Evolutionary conservation across 2,329 filamentous ascomycete genomes (phyloP).

Genomic region (Sporothrix euskadiensis): DNA sequence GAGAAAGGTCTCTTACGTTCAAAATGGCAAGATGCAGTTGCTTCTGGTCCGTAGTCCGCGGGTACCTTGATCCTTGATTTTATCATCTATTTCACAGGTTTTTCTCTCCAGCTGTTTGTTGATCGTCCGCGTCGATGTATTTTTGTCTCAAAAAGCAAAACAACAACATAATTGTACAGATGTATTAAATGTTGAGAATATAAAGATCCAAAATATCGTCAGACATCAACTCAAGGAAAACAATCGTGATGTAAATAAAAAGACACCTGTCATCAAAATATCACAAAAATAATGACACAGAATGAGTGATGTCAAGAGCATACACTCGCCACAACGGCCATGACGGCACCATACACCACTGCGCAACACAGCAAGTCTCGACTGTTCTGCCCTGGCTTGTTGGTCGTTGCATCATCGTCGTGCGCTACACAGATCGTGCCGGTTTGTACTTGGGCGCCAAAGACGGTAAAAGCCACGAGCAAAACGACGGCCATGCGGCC

Average conservation of each 20-base stretch:
- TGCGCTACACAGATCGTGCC: slow-evolving; percentile 12
- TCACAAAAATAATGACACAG: not conserved
- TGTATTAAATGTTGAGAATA: not conserved
- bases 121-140: too few species aligned
- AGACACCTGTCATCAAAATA: not conserved
- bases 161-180: not conserved
- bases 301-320: not conserved
- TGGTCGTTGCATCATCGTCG: not conserved
- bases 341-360: slow-evolving; percentile 28
- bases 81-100: too few species aligned
- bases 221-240: not conserved
- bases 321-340: slow-evolving; percentile 29
- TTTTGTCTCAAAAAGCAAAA: too few species aligned
- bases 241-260: not conserved
- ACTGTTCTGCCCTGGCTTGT: not conserved
- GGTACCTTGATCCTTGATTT: too few species aligned
- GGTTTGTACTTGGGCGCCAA: slow-evolving; percentile 26
- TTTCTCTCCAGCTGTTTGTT: too few species aligned
- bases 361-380: slow-evolving; percentile 29
- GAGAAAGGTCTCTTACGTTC: too few species aligned
- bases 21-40: too few species aligned
- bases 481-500: slow-evolving; percentile 59
- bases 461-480: slow-evolving; percentile 52
- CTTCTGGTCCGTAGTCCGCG: too few species aligned
- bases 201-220: not conserved